Base-by-base conservation (phyloP, 2,329 filamentous ascomycete genomes). In the Fusarium illudens region DNA sequence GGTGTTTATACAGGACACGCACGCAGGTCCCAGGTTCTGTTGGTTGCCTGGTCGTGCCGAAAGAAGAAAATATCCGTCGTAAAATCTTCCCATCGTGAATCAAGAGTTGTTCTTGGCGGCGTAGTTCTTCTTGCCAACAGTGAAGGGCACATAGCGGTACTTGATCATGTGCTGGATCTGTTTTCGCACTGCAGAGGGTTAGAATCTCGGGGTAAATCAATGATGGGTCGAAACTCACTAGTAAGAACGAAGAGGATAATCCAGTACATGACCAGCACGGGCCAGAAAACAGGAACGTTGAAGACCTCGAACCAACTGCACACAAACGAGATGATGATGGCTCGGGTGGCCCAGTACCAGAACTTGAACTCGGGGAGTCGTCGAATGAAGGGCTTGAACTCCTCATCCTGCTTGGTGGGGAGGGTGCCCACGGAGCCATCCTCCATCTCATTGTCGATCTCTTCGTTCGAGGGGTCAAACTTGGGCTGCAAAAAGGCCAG, bases 151-250 rank as follows among this genome's bases (percentile, higher is more conserved):
- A 78, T 97, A 99, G 82, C 95, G 93, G 85, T 98, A 99, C 85
- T 98, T 99, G 87, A 99, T 95, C 96, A 99, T 99, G 84, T 98
- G 96, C 84, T 99, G 96, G 74, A 99, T 99, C 84, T 99, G 96
- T 85, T 96, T 93, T 81, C 96, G 90, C 96, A 99, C 94, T 97
- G 73, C 29, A 52, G 30, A 37, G 37, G 17, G 55, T 54, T 36
- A 65, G 62, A 17, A 37, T 30, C 34, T 36, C 37, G n/a, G n/a
- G 8, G n/a, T 29, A 9, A 19, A n/a, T 32, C 7, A 3, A 27
- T 9, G 20, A 15, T 11, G 17, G 13, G 20, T 34, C 11, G n/a
- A 52, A 51, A 88, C 93, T 79, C 85, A 97, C 94, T 99, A 58
- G 96, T 99, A 81, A 99, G 83, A 75, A 94, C 87, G 77, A 99